Conservation (phyloP, 176 grass and related monocot species). For the Eragrostis curvula region DNA sequence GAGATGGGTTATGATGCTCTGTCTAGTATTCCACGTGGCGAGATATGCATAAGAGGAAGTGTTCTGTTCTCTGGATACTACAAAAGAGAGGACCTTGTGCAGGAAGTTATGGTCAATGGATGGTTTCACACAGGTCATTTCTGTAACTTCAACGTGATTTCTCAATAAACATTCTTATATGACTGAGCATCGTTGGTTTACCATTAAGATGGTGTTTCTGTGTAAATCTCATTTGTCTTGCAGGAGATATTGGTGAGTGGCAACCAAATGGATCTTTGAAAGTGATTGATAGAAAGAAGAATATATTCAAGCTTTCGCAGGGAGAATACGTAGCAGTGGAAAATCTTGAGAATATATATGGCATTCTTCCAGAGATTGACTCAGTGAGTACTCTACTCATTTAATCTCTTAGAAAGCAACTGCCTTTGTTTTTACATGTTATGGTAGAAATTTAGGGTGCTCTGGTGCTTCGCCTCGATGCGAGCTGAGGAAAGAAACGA, state of each 20-base stretch:
- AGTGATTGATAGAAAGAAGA: conserved; percentile 98
- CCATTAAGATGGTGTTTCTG: conserved; percentile 13
- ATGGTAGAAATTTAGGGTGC: not conserved
- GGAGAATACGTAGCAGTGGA: conserved; percentile 97
- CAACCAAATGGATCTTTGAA: conserved; percentile 85
- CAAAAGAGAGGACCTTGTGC: conserved; percentile 77
- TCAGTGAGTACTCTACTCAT: conserved; percentile 50
- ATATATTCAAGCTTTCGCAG: conserved; percentile 98
- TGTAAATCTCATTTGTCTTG: conserved; percentile 21
- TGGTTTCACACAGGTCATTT: conserved; percentile 99
- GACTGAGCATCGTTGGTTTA: not conserved
- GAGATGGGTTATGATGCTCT: conserved; percentile 93
- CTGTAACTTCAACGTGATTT: not conserved
- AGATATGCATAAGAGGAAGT: conserved; percentile 82
- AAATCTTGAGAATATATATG: conserved; percentile 91
- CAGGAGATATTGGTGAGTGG: conserved; percentile 97
- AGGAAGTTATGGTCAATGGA: conserved; percentile 87
- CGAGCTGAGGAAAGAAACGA: too few relatives aligned
- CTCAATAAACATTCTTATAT: not conserved
- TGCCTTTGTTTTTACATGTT: not conserved
- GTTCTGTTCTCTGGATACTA: conserved; percentile 90
- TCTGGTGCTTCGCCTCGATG: too few relatives aligned
- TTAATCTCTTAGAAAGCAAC: conserved; percentile 1
- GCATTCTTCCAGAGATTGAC: conserved; percentile 77
- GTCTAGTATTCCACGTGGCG: conserved; percentile 64